These are phyloP conservation scores for Fusarium multiceps DNA, from an alignment of 2,329 filamentous ascomycete genomes.

Conservation along the genomic window DNA sequence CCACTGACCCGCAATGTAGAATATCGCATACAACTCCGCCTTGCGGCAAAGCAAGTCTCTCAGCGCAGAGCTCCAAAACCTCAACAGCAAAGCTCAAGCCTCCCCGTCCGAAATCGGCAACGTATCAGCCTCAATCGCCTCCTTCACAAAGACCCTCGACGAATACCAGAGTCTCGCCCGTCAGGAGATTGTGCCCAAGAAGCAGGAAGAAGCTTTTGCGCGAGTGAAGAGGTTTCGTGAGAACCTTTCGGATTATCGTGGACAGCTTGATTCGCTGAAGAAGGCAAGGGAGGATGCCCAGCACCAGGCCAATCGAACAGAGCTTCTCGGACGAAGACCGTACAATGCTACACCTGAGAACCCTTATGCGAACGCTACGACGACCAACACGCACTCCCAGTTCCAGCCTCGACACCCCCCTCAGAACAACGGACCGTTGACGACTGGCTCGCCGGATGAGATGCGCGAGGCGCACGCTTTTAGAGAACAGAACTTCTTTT, in stretches of 20 bases:
- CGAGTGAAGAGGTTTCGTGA: conserved; percentile 85
- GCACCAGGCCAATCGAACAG: conserved; percentile 74
- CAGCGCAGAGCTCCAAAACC: conserved; percentile 78
- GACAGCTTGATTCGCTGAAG: conserved; percentile 82
- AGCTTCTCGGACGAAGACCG: conserved; percentile 86
- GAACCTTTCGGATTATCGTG: conserved; percentile 83
- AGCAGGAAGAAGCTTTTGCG: conserved; percentile 90
- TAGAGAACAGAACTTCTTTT: conserved; percentile 89
- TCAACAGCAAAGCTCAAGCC: conserved; percentile 72
- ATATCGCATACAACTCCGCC: conserved; percentile 86
- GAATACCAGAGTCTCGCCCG: conserved; percentile 89
- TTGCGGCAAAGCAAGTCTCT: conserved; percentile 86
- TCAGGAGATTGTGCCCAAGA: conserved; percentile 88
- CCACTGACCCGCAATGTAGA: conserved; percentile 59
- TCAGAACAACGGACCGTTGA: conserved; percentile 47
- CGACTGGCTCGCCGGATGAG: conserved; percentile 67
- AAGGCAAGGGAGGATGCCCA: conserved; percentile 79
- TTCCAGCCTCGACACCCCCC: conserved; percentile 59
- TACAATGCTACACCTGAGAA: conserved; percentile 89
- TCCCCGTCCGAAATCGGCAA: conserved; percentile 70
- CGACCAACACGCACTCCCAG: conserved; percentile 49
- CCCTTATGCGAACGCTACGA: conserved; percentile 77
- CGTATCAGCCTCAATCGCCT: conserved; percentile 79
- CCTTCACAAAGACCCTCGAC: conserved; percentile 90
- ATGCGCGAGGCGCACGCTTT: conserved; percentile 84